Percentiles rank a stretch among this genome's conserved stretches.
Evolutionary conservation across 2,329 filamentous ascomycete genomes (phyloP).

Genomic region (Emergomyces pasteurianus): DNA sequence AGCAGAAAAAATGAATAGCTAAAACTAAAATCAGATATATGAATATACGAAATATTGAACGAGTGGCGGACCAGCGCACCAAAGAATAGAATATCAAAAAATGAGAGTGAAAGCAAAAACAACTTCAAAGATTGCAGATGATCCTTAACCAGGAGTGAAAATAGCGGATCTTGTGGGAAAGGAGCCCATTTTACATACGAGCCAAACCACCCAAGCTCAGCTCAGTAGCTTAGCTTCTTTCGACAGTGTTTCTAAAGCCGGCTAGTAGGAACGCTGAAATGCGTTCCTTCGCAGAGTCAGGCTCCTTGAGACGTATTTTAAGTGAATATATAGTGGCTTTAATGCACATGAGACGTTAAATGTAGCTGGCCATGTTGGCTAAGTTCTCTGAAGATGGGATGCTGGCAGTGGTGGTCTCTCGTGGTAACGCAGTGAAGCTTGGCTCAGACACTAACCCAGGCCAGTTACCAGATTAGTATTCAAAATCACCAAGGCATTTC

Average conservation of each 20-base stretch:
- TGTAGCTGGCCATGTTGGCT: constrained; percentile 7
- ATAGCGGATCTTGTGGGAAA: neutral
- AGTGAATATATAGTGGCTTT: constrained; percentile 3
- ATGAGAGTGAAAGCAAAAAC: constrained; percentile 6
- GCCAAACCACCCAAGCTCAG: neutral
- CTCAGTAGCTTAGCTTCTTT: neutral
- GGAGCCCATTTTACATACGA: neutral
- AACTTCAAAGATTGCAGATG: constrained; percentile 1
- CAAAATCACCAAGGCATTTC: neutral
- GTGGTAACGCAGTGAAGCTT: constrained; percentile 3
- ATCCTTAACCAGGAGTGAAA: constrained; percentile 1
- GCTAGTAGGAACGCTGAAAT: neutral
- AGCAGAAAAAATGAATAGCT: constrained; percentile 1
- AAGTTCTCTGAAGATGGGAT: constrained; percentile 1
- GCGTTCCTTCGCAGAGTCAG: neutral
- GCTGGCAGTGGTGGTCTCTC: neutral
- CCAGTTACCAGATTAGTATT: neutral
- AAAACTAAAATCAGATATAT: neutral
- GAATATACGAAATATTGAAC: constrained; percentile 5
- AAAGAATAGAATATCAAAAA: constrained; percentile 7
- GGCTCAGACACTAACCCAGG: constrained; percentile 1
- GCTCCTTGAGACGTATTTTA: constrained; percentile 6
- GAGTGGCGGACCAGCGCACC: constrained; percentile 11
- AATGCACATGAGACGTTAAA: constrained; percentile 8
- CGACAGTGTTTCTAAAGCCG: neutral